These are phyloP conservation scores for Tillandsia fasciculata DNA, from an alignment of 176 grass and related monocot genomes.

Conservation along the genomic window DNA sequence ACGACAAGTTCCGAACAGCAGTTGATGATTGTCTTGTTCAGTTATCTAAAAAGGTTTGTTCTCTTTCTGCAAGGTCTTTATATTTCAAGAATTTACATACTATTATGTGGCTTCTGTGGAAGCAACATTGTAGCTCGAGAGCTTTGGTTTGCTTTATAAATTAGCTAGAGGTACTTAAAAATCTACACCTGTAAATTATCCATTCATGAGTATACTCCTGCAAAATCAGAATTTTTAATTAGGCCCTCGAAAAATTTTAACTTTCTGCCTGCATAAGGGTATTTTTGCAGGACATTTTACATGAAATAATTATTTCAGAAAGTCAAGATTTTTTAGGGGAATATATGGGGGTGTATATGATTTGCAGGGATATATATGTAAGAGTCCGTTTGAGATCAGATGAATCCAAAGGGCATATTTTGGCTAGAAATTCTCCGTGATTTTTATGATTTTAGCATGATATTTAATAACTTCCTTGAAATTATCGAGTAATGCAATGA, in stretches of 20 bases:
- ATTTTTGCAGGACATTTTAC: conserved; percentile 19
- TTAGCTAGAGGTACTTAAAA: too few relatives aligned
- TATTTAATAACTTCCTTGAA: not conserved
- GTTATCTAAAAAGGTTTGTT: conserved; percentile 85
- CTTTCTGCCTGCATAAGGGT: not conserved
- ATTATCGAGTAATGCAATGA: too few relatives aligned
- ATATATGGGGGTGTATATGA: too few relatives aligned
- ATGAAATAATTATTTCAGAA: not conserved
- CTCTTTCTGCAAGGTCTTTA: not conserved
- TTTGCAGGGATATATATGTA: too few relatives aligned
- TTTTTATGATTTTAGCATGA: not conserved
- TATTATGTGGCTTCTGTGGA: too few relatives aligned
- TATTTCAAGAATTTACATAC: not conserved
- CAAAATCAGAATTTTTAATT: conserved; percentile 18
- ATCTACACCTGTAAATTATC: too few relatives aligned
- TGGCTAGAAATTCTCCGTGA: not conserved
- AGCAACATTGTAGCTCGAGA: too few relatives aligned
- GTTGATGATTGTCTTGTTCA: conserved; percentile 88
- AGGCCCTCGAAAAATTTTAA: conserved; percentile 1
- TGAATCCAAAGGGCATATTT: not conserved
- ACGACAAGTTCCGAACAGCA: conserved; percentile 51
- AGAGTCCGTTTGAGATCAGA: not conserved
- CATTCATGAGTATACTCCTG: too few relatives aligned
- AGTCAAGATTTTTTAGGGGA: too few relatives aligned
- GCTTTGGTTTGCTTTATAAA: too few relatives aligned